Base-by-base conservation (phyloP, 225 moss, liverwort and hornwort species). In the Physcomitrium patens region DNA sequence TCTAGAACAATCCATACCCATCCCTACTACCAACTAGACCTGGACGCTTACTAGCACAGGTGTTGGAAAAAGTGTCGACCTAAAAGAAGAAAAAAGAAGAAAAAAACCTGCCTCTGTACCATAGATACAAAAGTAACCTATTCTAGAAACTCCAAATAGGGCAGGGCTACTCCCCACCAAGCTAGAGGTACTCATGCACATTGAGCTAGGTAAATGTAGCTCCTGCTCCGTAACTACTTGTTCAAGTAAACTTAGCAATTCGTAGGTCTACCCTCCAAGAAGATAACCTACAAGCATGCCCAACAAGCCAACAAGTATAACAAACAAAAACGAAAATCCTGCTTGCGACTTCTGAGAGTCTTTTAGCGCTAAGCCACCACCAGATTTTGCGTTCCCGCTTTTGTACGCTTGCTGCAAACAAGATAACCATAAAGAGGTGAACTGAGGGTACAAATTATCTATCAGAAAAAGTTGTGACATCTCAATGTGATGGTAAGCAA, bases 201-300 rank as follows among this genome's bases (percentile, higher is more conserved):
- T 76, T 78, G 56, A 80, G 49, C 65, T 65, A 68, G 64, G 68
- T 73, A 43, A 80, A 79, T 56, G 49, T 9, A 43, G 44, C 61
- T 78, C 81, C 73, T 76, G 82, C 65, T 58, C 42, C 46, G 60
- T 53, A 63, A 45, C 14, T 69, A 68, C 23, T 41, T 42, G 69
- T 37, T n/a, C 50, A 62, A 37, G 7, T 37, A 56, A 74, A 74
- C 71, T 71, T 60, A 19, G 19, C 41, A 68, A 69, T 55, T 45
- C 26, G 47, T n/a, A 61, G 74, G 18, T 65, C 82, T 83, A 85
- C 80, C 82, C 85, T 78, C 80, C 83, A 58, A 85, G 76, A 80
- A 88, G 76, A 72, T 94, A 96, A 61, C 96, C 96, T 67, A 96
- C 77, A 85, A 96, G 76, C 79, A 96, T 90, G 83, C 96, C 94